These are phyloP conservation scores for Chytriomyces confervae DNA, from an alignment of 192 early-diverging fungal species.

Conservation along the genomic window DNA sequence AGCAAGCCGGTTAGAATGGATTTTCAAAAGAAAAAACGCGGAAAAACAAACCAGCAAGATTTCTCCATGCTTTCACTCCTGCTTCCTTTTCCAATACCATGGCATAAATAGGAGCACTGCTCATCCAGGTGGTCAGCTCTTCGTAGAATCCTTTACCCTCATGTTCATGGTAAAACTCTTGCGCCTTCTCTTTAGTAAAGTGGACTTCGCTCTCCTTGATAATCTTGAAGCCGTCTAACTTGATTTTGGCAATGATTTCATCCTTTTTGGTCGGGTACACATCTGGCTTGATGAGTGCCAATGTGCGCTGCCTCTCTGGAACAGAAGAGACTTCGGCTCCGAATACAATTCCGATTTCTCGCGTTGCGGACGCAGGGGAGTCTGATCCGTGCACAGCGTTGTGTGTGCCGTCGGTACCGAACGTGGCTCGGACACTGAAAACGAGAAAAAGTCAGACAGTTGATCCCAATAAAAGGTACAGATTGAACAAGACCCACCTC, in stretches of 20 bases:
- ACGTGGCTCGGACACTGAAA: constrained; percentile 58
- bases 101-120: constrained; percentile 59
- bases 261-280: constrained; percentile 59
- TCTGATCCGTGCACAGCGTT: constrained; percentile 69
- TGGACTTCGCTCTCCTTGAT: constrained; percentile 52
- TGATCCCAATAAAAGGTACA: not conserved
- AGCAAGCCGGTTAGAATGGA: constrained; percentile 48
- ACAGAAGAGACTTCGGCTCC: constrained; percentile 39
- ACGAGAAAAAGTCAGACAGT: not conserved
- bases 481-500: constrained; percentile 29
- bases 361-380: constrained; percentile 50
- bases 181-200: constrained; percentile 48
- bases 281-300: constrained; percentile 59
- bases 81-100: constrained; percentile 46
- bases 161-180: constrained; percentile 62
- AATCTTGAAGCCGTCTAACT: constrained; percentile 52
- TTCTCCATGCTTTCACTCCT: constrained; percentile 38
- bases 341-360: constrained; percentile 55
- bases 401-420: constrained; percentile 56
- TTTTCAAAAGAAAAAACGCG: constrained; percentile 58
- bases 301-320: constrained; percentile 38
- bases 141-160: constrained; percentile 52
- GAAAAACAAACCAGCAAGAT: constrained; percentile 41
- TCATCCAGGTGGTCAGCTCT: constrained; percentile 60
- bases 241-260: constrained; percentile 50